Evolutionary conservation across 2,329 filamentous ascomycete genomes (phyloP).

Genomic region (Cylindrodendrum hubeiense): DNA sequence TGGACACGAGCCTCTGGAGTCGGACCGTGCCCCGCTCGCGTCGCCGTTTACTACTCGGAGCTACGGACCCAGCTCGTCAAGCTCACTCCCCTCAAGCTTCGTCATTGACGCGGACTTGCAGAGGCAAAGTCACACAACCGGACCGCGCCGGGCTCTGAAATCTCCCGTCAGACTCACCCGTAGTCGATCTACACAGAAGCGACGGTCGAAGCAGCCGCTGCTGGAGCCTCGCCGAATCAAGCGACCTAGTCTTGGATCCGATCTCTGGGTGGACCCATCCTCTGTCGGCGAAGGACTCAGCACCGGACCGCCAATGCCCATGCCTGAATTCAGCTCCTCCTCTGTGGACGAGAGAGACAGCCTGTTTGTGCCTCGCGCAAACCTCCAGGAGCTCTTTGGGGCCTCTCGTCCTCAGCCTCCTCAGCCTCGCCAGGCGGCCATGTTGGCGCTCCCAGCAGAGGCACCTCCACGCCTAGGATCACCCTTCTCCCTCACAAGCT

Average conservation of each 20-base stretch:
- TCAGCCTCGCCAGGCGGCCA: conserved; percentile 18
- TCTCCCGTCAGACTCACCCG: conserved; percentile 65
- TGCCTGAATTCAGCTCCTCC: conserved; percentile 51
- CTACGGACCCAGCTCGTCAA: conserved; percentile 72
- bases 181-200: conserved; percentile 68
- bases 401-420: conserved; percentile 39
- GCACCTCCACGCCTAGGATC: conserved; percentile 68
- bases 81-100: conserved; percentile 56
- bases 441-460: conserved; percentile 47
- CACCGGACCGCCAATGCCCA: conserved; percentile 35
- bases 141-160: conserved; percentile 62
- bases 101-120: conserved; percentile 48
- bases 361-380: conserved; percentile 56
- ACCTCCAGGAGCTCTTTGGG: conserved; percentile 56
- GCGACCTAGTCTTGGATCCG: conserved; percentile 66
- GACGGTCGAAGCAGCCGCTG: conserved; percentile 60
- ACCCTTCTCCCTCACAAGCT: conserved; percentile 64
- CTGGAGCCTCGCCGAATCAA: conserved; percentile 62
- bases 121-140: conserved; percentile 62
- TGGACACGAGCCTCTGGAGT: conserved; percentile 39
- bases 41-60: conserved; percentile 70
- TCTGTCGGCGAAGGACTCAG: conserved; percentile 39
- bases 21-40: conserved; percentile 56
- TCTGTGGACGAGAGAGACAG: conserved; percentile 50
- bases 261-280: conserved; percentile 65